A percentile compares a stretch with the other conserved stretches of the same genome.
Evolutionary conservation across 805 yeast species (phyloP).

Genomic region (Clavispora fructus): DNA sequence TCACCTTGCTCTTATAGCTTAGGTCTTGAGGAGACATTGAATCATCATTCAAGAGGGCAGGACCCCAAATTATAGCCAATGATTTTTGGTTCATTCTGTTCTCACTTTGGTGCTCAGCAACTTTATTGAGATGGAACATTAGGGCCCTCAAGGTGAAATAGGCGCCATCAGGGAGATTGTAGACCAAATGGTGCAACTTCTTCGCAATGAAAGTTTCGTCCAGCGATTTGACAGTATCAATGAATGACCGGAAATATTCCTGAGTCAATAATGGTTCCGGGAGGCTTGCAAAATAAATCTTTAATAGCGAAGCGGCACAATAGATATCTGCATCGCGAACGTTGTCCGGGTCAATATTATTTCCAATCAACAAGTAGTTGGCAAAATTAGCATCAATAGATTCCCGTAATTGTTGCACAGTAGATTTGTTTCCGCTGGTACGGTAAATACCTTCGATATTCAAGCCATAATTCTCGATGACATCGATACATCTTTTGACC

Average conservation of each 20-base stretch:
- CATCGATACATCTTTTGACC: conserved; percentile 82
- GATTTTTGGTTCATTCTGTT: conserved; percentile 83
- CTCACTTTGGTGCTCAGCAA: conserved; percentile 53
- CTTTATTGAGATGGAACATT: conserved; percentile 77
- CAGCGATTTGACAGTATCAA: conserved; percentile 57
- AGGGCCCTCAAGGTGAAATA: conserved; percentile 86
- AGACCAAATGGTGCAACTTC: conserved; percentile 83
- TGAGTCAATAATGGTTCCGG: conserved; percentile 82
- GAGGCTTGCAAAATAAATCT: conserved; percentile 73
- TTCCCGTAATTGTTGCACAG: conserved; percentile 67
- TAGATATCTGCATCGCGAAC: conserved; percentile 77
- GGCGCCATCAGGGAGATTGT: conserved; percentile 88
- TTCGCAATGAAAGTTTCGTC: conserved; percentile 49
- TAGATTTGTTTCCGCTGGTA: conserved; percentile 70
- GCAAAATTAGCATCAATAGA: conserved; percentile 74
- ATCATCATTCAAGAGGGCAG: conserved; percentile 68
- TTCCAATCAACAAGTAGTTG: conserved; percentile 43
- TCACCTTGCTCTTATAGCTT: conserved; percentile 67
- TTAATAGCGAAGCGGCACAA: conserved; percentile 81
- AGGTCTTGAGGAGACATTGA: conserved; percentile 65
- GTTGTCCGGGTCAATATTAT: conserved; percentile 34
- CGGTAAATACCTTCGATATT: conserved; percentile 88
- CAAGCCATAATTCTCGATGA: conserved; percentile 79
- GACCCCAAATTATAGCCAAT: conserved; percentile 93
- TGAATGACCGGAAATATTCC: conserved; percentile 55